Conservation (phyloP, 345 rosid species). For the Sonneratia alba region DNA sequence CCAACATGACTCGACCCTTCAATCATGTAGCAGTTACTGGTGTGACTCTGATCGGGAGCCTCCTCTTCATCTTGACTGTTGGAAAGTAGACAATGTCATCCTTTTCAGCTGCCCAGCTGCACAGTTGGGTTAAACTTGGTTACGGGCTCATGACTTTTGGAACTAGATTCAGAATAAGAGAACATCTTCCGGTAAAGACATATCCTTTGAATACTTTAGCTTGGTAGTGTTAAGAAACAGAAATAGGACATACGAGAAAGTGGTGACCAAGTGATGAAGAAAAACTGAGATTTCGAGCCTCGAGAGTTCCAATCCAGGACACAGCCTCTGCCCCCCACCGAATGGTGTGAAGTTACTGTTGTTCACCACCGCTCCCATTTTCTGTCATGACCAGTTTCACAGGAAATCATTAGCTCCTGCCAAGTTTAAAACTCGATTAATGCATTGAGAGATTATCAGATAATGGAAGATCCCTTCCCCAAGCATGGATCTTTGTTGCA, state of each 20-base stretch:
- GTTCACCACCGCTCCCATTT: slow-evolving; percentile 32
- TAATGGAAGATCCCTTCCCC: no score
- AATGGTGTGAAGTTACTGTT: slow-evolving; percentile 79
- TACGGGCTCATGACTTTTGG: neutral
- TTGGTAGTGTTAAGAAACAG: no score
- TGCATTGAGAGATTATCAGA: no score
- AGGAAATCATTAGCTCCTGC: neutral
- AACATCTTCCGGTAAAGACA: neutral
- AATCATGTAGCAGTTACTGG: slow-evolving; percentile 8
- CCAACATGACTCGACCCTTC: neutral
- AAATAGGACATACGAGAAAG: slow-evolving; percentile 33
- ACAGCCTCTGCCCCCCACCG: slow-evolving; percentile 98
- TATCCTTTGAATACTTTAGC: neutral
- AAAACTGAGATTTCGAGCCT: slow-evolving; percentile 85
- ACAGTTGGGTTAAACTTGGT: neutral
- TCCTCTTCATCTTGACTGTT: slow-evolving; percentile 58
- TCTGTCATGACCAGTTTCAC: slow-evolving; percentile 27
- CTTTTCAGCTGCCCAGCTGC: slow-evolving; percentile 56
- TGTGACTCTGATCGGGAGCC: slow-evolving; percentile 45
- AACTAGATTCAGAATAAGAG: neutral
- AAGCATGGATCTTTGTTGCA: no score
- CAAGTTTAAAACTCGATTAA: neutral
- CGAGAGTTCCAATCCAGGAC: slow-evolving; percentile 90
- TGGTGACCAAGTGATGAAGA: slow-evolving; percentile 83
- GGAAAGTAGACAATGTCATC: slow-evolving; percentile 61